Conservation (phyloP, 1,139 yeast genomes). For the Hansenula sp. region DNA sequence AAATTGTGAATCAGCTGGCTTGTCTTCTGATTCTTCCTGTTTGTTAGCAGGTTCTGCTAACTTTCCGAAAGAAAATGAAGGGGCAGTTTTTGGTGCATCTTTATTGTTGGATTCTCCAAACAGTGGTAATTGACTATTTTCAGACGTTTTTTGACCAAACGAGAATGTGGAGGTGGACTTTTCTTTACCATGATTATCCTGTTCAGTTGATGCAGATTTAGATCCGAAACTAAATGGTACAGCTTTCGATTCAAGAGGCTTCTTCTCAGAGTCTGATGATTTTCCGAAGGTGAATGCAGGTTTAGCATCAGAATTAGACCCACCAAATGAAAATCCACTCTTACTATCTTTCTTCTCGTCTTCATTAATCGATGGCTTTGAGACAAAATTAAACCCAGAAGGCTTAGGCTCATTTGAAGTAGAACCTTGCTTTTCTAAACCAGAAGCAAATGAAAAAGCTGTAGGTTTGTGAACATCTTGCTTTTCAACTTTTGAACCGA, state of each 20-base stretch:
- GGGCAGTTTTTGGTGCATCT: too few species aligned
- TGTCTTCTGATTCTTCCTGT: slow-evolving; percentile 1
- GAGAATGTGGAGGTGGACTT: too few species aligned
- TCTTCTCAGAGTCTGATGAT: too few species aligned
- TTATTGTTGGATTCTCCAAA: too few species aligned
- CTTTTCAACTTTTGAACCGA: neutral
- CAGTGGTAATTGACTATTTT: too few species aligned
- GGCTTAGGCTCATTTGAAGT: neutral
- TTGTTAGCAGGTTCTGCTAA: too few species aligned
- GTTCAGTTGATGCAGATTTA: too few species aligned
- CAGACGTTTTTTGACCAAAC: too few species aligned
- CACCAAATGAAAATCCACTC: slow-evolving; percentile 4
- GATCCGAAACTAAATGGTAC: too few species aligned
- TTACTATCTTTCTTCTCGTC: neutral
- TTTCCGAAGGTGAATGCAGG: slow-evolving; percentile 5
- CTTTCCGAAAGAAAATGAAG: neutral
- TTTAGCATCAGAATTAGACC: neutral
- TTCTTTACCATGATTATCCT: too few species aligned
- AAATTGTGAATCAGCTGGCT: neutral
- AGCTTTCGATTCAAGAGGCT: too few species aligned
- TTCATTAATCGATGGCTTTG: neutral
- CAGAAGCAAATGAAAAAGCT: neutral
- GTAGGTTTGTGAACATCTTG: neutral
- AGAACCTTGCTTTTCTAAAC: neutral
- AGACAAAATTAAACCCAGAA: neutral